Conservation (phyloP, 106 monocot genomes). For the Cymbidium sinense region DNA sequence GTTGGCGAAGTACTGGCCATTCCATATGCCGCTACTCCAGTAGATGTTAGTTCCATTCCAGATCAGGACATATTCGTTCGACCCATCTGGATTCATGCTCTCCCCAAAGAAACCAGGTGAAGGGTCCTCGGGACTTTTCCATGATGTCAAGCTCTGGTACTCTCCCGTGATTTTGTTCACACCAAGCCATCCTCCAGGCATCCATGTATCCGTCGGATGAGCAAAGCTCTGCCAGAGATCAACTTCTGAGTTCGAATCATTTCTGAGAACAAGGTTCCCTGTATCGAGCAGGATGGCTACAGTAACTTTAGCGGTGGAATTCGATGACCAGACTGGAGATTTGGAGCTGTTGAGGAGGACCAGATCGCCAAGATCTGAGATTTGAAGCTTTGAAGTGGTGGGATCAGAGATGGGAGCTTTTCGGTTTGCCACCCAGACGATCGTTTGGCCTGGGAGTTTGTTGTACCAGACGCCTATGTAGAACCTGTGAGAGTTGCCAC, state of each 20-base stretch:
- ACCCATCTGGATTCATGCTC: slow-evolving; percentile 39
- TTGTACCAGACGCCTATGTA: slow-evolving; percentile 56
- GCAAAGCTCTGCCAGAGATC: slow-evolving; percentile 41
- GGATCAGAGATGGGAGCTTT: slow-evolving; percentile 16
- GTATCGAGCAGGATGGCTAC: slow-evolving; percentile 16
- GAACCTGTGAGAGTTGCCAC: slow-evolving; percentile 5
- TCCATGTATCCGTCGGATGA: slow-evolving; percentile 44
- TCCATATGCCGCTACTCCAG: slow-evolving; percentile 49
- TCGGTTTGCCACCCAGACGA: slow-evolving; percentile 51
- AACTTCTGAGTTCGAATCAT: neutral
- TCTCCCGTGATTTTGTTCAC: slow-evolving; percentile 23
- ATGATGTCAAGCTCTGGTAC: slow-evolving; percentile 33
- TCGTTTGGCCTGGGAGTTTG: slow-evolving; percentile 15
- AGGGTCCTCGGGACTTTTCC: slow-evolving; percentile 44
- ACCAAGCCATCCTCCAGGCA: slow-evolving; percentile 23
- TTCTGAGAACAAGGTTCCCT: slow-evolving; percentile 34
- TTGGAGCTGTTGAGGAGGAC: slow-evolving; percentile 26
- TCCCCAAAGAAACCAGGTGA: slow-evolving; percentile 26
- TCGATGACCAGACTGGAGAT: slow-evolving; percentile 30
- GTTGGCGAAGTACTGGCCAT: slow-evolving; percentile 24
- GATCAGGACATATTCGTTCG: slow-evolving; percentile 18
- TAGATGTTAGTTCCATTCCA: slow-evolving; percentile 37
- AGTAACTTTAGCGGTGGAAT: neutral
- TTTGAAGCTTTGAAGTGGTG: slow-evolving; percentile 20
- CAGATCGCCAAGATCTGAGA: slow-evolving; percentile 29